These are phyloP conservation scores for Boletus vermiculosoides DNA, from an alignment of 768 basidiomycete genomes.

Conservation along the genomic window DNA sequence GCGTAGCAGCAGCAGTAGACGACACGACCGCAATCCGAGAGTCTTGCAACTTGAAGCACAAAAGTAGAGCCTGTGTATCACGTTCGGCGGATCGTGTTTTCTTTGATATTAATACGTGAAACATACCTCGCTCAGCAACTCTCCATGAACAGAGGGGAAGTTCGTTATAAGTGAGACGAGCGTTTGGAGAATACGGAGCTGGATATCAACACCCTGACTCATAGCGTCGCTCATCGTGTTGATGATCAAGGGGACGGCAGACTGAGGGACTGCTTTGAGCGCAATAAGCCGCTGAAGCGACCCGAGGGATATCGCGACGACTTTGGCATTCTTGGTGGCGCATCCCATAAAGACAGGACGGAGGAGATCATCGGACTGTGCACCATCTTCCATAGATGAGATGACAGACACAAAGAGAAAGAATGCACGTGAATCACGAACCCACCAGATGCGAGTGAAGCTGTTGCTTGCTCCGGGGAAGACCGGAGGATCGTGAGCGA, in stretches of 20 bases:
- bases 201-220: conserved; percentile 95
- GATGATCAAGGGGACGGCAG: conserved; percentile 75
- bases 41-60: conserved; percentile 95
- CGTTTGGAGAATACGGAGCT: conserved; percentile 90
- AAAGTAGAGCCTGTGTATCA: conserved; percentile 68
- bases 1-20: conserved; percentile 93
- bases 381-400: conserved; percentile 52
- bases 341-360: conserved; percentile 93
- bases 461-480: conserved; percentile 78
- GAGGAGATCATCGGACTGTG: conserved; percentile 78
- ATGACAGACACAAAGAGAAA: neutral
- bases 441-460: conserved; percentile 69
- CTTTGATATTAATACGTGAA: neutral
- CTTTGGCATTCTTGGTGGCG: conserved; percentile 89
- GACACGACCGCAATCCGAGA: conserved; percentile 95
- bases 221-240: conserved; percentile 84
- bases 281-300: conserved; percentile 89
- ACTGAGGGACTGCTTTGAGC: conserved; percentile 80
- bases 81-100: neutral
- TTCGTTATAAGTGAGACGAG: conserved; percentile 89
- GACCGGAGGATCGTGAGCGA: conserved; percentile 75
- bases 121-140: conserved; percentile 77
- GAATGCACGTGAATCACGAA: conserved; percentile 23
- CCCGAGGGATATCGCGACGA: conserved; percentile 87
- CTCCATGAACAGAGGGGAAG: conserved; percentile 78